Evolutionary conservation across 2,329 filamentous ascomycete species (phyloP).

Genomic region (Curvularia eragrostidis): DNA sequence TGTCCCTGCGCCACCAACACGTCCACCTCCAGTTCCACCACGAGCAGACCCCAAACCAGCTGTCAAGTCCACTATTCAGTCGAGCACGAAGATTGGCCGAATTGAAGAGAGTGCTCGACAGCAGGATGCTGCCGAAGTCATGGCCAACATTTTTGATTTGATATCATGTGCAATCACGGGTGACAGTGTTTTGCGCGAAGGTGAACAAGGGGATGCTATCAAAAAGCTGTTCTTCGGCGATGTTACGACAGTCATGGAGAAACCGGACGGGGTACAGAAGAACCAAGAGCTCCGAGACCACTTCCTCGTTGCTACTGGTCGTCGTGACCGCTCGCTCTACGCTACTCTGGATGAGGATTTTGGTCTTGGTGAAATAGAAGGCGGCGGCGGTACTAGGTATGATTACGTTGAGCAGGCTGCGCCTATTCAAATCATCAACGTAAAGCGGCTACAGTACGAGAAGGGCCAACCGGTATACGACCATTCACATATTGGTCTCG

Average conservation of each 20-base stretch:
- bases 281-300: conserved; percentile 67
- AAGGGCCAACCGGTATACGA: conserved; percentile 55
- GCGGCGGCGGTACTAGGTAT: conserved; percentile 35
- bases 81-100: conserved; percentile 51
- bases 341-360: conserved; percentile 85
- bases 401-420: conserved; percentile 67
- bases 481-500: conserved; percentile 73
- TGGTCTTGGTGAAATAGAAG: conserved; percentile 73
- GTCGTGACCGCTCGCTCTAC: conserved; percentile 72
- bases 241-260: conserved; percentile 55
- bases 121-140: conserved; percentile 95
- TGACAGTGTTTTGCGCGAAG: conserved; percentile 67
- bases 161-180: conserved; percentile 87
- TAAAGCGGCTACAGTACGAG: conserved; percentile 81
- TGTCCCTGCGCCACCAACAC: conserved; percentile 50
- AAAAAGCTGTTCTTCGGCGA: conserved; percentile 58
- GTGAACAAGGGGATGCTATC: conserved; percentile 81
- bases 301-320: conserved; percentile 65
- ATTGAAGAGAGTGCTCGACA: conserved; percentile 70
- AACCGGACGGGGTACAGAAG: conserved; percentile 53
- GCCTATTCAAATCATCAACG: conserved; percentile 85
- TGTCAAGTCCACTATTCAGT: conserved; percentile 8
- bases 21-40: conserved; percentile 66
- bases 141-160: conserved; percentile 88
- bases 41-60: conserved; percentile 47